Base-by-base conservation (phyloP, 345 rosid species). In the Euphorbia lathyris region DNA sequence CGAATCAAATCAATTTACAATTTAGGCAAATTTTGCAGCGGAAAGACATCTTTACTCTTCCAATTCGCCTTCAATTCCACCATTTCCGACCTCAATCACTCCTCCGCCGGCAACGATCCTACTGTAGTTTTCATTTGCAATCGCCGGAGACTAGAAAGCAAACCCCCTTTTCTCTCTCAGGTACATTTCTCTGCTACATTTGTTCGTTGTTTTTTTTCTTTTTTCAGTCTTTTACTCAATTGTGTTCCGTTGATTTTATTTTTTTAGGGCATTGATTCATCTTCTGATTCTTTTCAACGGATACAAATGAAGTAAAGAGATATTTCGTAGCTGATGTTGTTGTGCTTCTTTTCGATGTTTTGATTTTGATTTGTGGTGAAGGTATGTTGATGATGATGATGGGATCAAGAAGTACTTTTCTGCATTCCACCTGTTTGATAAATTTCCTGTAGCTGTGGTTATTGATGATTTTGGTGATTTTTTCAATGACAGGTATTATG, bases 41-140 rank as follows among this genome's bases (percentile, higher is more conserved):
- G 98, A 67, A 91, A 93, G 73, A 91, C 97, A 51, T 91, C 98
- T 53, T 61, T 93, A 60, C 84, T 89, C 9, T 86, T 93, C 78
- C 98, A 93, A 78, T 89, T 81, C 27, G 96, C 98, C 26, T 66
- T 79, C 76, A 93, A 89, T 53, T 65, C 75, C 1, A 88, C 93
- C 19, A 55, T 62, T 57, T 56, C 68, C 4, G 68, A 67, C 30
- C 60, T 4, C 29, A 38, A 65, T 32, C 51, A 53, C 58, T 72
- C 80, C 50, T n/a, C n/a, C n/a, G n/a, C n/a, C n/a, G 50, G 66
- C 50, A 0, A 13, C 26, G 62, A 53, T 60, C 70, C 67, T 34
- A 67, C 77, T 2, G 97, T 91, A 12, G 87, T 88, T 55, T 89
- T 93, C 84, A 81, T 93, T 47, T 86, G 97, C 78, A 85, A 79